Conservation (phyloP, 2,329 filamentous ascomycete genomes). For the Claviceps cyperi region DNA sequence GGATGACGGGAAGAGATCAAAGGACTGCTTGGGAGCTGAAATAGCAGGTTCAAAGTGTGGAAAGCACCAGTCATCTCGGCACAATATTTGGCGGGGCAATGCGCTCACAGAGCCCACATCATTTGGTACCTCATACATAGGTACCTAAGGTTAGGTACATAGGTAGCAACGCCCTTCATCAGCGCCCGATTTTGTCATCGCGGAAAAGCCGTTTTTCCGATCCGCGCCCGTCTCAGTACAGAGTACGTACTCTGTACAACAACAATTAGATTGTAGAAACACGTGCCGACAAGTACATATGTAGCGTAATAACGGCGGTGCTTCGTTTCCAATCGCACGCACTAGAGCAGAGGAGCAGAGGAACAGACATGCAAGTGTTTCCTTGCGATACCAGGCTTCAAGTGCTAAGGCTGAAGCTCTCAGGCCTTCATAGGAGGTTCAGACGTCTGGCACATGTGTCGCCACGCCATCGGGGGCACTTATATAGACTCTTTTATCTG, state of each 20-base stretch:
- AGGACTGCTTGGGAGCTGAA: background rate
- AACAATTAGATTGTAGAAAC: too few species aligned
- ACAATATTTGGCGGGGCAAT: slow-evolving; percentile 19
- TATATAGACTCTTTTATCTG: slow-evolving; percentile 25
- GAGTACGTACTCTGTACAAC: too few species aligned
- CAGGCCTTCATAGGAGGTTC: background rate
- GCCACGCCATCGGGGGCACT: background rate
- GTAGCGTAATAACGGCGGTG: too few species aligned
- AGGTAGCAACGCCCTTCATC: too few species aligned
- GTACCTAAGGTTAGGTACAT: too few species aligned
- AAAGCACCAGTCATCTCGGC: slow-evolving; percentile 7
- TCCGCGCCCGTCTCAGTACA: too few species aligned
- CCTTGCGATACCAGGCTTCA: background rate
- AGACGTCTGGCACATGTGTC: background rate
- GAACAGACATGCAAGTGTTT: background rate
- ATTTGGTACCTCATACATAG: too few species aligned
- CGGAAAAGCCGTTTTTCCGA: too few species aligned
- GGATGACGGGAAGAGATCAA: background rate
- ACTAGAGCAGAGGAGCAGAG: background rate
- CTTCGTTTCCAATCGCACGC: too few species aligned
- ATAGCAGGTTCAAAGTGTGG: slow-evolving; percentile 10
- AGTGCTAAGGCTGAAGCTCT: background rate
- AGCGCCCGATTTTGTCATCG: too few species aligned
- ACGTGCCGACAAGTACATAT: too few species aligned
- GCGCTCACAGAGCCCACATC: background rate